These are phyloP conservation scores for Phytophthora melonis DNA, from an alignment of 352 stramenopile genomes.

Conservation along the genomic window DNA sequence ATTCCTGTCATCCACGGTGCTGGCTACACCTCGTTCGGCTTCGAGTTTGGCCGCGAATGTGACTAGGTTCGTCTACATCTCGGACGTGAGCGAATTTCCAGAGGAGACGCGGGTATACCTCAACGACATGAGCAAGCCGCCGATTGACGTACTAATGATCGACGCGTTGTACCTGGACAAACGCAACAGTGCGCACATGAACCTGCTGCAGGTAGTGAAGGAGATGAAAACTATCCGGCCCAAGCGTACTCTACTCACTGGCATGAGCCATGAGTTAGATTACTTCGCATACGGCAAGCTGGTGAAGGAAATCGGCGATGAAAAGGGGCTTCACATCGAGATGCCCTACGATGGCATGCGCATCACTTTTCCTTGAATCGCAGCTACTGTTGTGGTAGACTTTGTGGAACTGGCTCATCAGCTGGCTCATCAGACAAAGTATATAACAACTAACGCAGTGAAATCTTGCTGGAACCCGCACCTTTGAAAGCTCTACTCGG, in stretches of 20 bases:
- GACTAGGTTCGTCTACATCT: constrained; percentile 82
- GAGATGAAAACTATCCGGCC: constrained; percentile 64
- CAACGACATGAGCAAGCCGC: constrained; percentile 43
- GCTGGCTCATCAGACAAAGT: too few species aligned
- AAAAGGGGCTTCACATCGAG: constrained; percentile 61
- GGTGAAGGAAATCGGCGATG: constrained; percentile 45
- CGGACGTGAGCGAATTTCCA: constrained; percentile 73
- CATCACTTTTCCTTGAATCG: constrained; percentile 42
- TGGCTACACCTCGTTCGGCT: constrained; percentile 71
- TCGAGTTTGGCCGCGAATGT: constrained; percentile 70
- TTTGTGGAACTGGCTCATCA: too few species aligned
- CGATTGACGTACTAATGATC: constrained; percentile 78
- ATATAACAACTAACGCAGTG: background rate
- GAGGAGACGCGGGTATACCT: constrained; percentile 55
- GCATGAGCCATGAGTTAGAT: constrained; percentile 83
- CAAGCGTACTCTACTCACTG: constrained; percentile 70
- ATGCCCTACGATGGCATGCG: constrained; percentile 78
- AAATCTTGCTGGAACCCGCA: background rate
- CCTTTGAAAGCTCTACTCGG: background rate
- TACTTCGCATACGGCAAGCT: constrained; percentile 50
- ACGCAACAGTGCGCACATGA: constrained; percentile 79
- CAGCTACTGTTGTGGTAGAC: too few species aligned
- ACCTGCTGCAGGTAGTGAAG: constrained; percentile 58
- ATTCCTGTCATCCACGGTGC: constrained; percentile 77
- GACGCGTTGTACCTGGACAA: constrained; percentile 70